Conservation (phyloP, 2,329 filamentous ascomycete species). For the Phyllosticta citrichinensis region DNA sequence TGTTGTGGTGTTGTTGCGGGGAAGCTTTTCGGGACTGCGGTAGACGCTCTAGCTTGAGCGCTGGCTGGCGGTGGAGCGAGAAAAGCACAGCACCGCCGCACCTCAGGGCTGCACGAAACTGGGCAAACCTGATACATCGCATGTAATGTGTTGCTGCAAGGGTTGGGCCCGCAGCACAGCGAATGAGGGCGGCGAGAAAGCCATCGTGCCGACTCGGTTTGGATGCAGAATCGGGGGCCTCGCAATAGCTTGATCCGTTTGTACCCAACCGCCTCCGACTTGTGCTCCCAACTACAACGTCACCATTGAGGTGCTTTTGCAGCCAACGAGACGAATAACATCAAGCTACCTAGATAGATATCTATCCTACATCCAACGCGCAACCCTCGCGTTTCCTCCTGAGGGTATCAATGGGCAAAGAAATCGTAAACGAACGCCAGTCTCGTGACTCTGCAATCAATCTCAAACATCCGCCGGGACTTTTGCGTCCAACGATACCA, state of each 20-base stretch:
- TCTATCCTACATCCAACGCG: background rate
- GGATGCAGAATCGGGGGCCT: background rate
- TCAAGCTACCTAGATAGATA: background rate
- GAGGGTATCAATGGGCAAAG: constrained; percentile 7
- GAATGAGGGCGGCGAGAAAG: background rate
- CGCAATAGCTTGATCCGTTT: background rate
- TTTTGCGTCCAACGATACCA: background rate
- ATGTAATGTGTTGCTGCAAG: background rate
- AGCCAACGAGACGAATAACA: too few species aligned
- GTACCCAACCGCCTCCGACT: background rate
- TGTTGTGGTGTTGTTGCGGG: constrained; percentile 6
- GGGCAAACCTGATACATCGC: background rate
- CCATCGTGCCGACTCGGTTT: background rate
- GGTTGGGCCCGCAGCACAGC: background rate
- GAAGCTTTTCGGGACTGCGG: background rate
- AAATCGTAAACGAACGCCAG: constrained; percentile 9
- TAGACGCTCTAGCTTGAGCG: background rate
- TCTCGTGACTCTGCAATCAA: background rate
- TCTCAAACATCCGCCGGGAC: background rate
- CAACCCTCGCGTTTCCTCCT: background rate
- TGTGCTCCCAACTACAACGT: too few species aligned
- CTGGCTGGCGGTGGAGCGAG: constrained; percentile 9
- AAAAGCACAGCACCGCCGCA: background rate
- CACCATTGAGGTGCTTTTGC: too few species aligned
- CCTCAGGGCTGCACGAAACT: background rate